Conservation (phyloP, 768 basidiomycete species). For the Ephemerocybe angulata region DNA sequence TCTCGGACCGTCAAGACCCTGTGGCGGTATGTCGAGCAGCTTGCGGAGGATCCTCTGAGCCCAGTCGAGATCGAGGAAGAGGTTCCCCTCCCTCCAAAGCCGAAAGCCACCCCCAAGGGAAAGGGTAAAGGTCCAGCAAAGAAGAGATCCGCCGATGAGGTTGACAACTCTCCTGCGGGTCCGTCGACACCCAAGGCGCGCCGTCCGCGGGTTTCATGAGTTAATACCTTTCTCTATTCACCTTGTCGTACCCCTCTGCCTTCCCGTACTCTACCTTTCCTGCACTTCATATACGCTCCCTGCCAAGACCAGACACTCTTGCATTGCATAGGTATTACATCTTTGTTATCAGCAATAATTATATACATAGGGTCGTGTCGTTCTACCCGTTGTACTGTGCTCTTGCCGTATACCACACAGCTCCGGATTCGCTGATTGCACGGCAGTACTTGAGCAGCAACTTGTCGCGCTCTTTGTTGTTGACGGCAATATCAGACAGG, state of each 20-base stretch:
- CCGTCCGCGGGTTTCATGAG: too few relatives aligned
- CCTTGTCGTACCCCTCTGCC: too few relatives aligned
- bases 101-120: slow-evolving; percentile 22
- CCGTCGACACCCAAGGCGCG: too few relatives aligned
- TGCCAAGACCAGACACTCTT: too few relatives aligned
- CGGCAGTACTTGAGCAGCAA: slow-evolving; percentile 83
- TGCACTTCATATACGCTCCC: too few relatives aligned
- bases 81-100: neutral
- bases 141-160: neutral
- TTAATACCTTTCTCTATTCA: too few relatives aligned
- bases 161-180: slow-evolving; percentile 19
- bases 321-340: too few relatives aligned
- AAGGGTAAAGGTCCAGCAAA: slow-evolving; percentile 20
- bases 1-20: slow-evolving; percentile 47
- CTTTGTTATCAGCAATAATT: too few relatives aligned
- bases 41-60: slow-evolving; percentile 1
- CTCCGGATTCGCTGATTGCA: slow-evolving; percentile 63
- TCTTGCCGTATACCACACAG: slow-evolving; percentile 72
- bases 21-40: slow-evolving; percentile 37
- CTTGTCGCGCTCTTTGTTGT: slow-evolving; percentile 84
- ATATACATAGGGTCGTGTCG: neutral
- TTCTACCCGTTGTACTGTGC: slow-evolving; percentile 52
- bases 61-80: neutral
- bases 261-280: too few relatives aligned
- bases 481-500: slow-evolving; percentile 76